Percentiles rank a stretch among this genome's conserved stretches.
phyloP scores from a whole-genome alignment of 1,139 yeast species.

The Yamadazyma epiphylla region DNA sequence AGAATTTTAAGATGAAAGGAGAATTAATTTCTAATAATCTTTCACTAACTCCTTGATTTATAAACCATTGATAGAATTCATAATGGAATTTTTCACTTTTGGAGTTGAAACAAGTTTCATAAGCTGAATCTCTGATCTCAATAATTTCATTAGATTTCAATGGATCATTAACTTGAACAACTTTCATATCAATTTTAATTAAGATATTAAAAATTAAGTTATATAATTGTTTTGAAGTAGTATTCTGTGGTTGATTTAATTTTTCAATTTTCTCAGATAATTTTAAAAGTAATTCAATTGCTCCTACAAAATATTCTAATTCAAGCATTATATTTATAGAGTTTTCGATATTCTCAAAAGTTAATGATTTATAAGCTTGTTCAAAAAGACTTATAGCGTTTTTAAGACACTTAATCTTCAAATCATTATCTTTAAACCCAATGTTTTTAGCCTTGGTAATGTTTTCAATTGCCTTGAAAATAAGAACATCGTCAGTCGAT shows the following conservation, averaged over 20 bases:
- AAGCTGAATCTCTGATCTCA: conserved; percentile 67
- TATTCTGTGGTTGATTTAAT: conserved; percentile 7
- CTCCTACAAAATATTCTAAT: conserved; percentile 77
- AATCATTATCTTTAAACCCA: conserved; percentile 66
- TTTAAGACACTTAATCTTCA: conserved; percentile 64
- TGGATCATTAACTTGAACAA: conserved; percentile 46
- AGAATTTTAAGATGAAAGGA: conserved; percentile 71
- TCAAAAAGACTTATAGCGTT: conserved; percentile 76
- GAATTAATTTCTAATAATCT: conserved; percentile 77
- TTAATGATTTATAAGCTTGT: conserved; percentile 73
- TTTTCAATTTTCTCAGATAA: conserved; percentile 62
- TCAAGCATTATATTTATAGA: conserved; percentile 76
- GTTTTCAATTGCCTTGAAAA: conserved; percentile 91
- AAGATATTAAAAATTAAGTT: conserved; percentile 71
- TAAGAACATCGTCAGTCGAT: conserved; percentile 87
- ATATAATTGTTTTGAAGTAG: conserved; percentile 46
- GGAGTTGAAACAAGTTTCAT: conserved; percentile 68
- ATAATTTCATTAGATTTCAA: conserved; percentile 50
- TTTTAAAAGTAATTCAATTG: conserved; percentile 76
- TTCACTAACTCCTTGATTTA: conserved; percentile 71
- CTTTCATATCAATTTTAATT: conserved; percentile 65
- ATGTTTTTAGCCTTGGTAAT: conserved; percentile 80
- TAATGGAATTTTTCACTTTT: conserved; percentile 84
- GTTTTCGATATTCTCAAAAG: conserved; percentile 76
- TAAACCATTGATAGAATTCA: conserved; percentile 90